Base-by-base conservation (phyloP, 1,284 basidiomycete genomes). In the Fomitopsis palustris region DNA sequence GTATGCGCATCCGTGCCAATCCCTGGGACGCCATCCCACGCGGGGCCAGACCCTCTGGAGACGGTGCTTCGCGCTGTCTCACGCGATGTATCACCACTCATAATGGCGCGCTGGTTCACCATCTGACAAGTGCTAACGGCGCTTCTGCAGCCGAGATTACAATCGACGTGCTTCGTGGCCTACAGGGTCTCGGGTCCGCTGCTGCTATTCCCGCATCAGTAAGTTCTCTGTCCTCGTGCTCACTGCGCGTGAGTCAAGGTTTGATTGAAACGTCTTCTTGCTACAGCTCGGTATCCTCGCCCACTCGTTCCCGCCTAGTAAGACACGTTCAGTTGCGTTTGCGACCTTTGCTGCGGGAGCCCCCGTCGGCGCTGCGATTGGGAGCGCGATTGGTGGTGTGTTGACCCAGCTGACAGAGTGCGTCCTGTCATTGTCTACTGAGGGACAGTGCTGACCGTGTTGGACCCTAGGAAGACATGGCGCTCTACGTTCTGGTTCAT, bases 331-430 rank as follows among this genome's bases (percentile, higher is more conserved):
- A 0, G 73, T 84, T 0, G 92, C 91, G 0, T 93, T 93, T 64
- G 84, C 92, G 0, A 86, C 86, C 0, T 93, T 93, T 61, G 79
- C 85, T 4, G 83, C 92, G 0, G 93, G 93, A 17, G 92, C 90
- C 4, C 92, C 93, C 0, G 72, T 95, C 0, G 93, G 92, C 0
- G 87, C 81, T 0, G 86, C 84, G 0, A 72, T 94, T 7, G 92
- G 92, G 0, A 78, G 80, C 7, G 72, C 85, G 0, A 66, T 90
- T 4, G 92, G 92, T 10, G 92, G 90, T 33, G 74, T 89, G 2
- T 75, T 95, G 21, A 88, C 86, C 0, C 81, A 92, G 64, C 81
- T 86, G 31, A 83, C 87, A 1, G 67, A 69, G 81, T 83, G 63
- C 39, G 66, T 64, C 31, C 31, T 68, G 63, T 7, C 56, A 8